Conservation (phyloP, 768 basidiomycete species). For the Kwoniella botswanensis region DNA sequence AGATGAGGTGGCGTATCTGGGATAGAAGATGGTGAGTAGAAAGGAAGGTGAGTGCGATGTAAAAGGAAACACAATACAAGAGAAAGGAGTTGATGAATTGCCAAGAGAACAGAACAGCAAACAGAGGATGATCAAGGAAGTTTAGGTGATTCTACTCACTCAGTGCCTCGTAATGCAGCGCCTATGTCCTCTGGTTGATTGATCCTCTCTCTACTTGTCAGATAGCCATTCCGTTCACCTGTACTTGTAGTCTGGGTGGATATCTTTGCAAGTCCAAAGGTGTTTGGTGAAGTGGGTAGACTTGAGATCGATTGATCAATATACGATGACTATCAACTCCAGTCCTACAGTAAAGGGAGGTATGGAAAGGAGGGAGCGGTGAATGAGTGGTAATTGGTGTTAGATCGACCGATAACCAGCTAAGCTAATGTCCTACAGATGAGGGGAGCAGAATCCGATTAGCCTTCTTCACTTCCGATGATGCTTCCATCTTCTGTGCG, state of each 20-base stretch:
- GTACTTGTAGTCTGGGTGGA: background rate
- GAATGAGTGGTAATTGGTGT: background rate
- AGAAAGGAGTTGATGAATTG: background rate
- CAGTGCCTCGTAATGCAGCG: background rate
- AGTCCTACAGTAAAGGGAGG: background rate
- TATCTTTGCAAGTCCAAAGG: background rate
- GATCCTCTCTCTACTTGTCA: background rate
- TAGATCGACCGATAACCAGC: background rate
- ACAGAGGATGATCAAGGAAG: background rate
- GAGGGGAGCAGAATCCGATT: slow-evolving; percentile 4
- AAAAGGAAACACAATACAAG: background rate
- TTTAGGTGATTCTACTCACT: background rate
- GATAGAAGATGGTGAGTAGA: no score
- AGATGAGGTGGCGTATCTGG: background rate
- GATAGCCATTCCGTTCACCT: slow-evolving; percentile 1
- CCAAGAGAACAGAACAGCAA: background rate
- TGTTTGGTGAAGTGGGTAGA: background rate
- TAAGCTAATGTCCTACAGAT: background rate
- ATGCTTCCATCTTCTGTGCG: background rate
- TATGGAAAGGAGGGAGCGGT: background rate
- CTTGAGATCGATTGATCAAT: no score
- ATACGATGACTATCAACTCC: no score
- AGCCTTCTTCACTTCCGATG: background rate
- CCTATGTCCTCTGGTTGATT: background rate
- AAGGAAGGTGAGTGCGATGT: background rate